Base-by-base conservation (phyloP, 768 basidiomycete species). In the Pleurotus citrinopileatus region DNA sequence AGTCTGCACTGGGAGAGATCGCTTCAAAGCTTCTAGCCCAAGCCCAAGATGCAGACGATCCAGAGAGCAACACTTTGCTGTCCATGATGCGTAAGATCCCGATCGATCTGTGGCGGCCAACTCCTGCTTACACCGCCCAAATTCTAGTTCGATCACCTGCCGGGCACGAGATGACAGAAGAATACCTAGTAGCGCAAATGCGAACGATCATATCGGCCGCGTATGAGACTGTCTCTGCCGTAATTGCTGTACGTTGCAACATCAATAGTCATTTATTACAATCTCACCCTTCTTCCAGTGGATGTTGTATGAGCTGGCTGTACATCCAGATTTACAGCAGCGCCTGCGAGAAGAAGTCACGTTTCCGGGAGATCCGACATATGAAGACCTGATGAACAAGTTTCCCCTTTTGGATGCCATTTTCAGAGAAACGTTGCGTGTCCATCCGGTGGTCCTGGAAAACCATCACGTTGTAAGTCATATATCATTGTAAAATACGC, bases 161-260 rank as follows among this genome's bases (percentile, higher is more conserved):
- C 5, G 71, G 67, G 13, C 65, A 69, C 7, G 55, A 62, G 43
- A 64, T 83, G 66, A 65, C 70, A 40, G 80, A 83, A 51, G 78
- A 79, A 19, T 69, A 80, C 47, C 65, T 84, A 23, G 74, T 80
- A 19, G 73, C 81, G 10, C 82, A 85, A 57, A 81, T 85, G 81
- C 78, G 83, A 47, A 82, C 81, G 8, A 71, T 81, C 40, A 81
- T 85, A 42, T 84, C 82, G 27, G 83, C 83, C 13, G 83, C 79
- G n/a, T 79, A 79, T 57, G 77, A 79, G 58, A 76, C 77, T 0
- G 73, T 79, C n/a, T 78, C 77, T 42, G 74, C 76, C 1, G 56
- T 73, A 15, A 62, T 74, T 51, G 73, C 76, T 15, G 77, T 77
- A 62, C 59, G 65, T 60, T 9, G 19, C n/a, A 3, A n/a, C 45